Evolutionary conservation across 192 early-diverging fungal species (phyloP).

Genomic region (Backusella sp.): DNA sequence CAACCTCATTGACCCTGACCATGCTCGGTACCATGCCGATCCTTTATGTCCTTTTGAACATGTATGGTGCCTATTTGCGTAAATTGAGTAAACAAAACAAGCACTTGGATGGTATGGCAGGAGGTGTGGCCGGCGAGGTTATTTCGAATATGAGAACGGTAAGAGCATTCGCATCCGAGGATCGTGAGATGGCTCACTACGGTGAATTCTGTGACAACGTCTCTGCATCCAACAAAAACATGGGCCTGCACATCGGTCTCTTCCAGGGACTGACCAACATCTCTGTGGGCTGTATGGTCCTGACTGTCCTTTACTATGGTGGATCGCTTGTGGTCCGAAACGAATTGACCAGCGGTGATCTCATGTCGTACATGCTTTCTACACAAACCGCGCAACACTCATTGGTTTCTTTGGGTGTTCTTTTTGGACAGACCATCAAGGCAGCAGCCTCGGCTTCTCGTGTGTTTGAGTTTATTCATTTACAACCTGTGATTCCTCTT

Average conservation of each 20-base stretch:
- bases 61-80: slow-evolving; percentile 59
- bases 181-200: slow-evolving; percentile 50
- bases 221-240: slow-evolving; percentile 38
- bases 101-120: slow-evolving; percentile 46
- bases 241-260: slow-evolving; percentile 60
- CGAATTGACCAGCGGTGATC: slow-evolving; percentile 55
- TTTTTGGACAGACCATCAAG: slow-evolving; percentile 61
- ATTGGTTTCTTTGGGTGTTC: slow-evolving; percentile 53
- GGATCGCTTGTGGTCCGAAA: slow-evolving; percentile 45
- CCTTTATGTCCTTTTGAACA: slow-evolving; percentile 46
- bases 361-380: slow-evolving; percentile 61
- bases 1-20: slow-evolving; percentile 51
- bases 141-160: slow-evolving; percentile 60
- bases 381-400: slow-evolving; percentile 62
- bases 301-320: slow-evolving; percentile 64
- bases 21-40: slow-evolving; percentile 51
- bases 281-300: slow-evolving; percentile 53
- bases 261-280: slow-evolving; percentile 63
- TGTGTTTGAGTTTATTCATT: slow-evolving; percentile 52
- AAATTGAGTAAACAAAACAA: slow-evolving; percentile 39
- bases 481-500: slow-evolving; percentile 41
- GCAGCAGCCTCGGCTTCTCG: slow-evolving; percentile 50
- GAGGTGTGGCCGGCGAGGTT: slow-evolving; percentile 58
- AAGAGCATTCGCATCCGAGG: slow-evolving; percentile 58
- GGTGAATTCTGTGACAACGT: slow-evolving; percentile 40